phyloP scores from a whole-genome alignment of 768 basidiomycete species.

The Sporobolomyces roseus region DNA sequence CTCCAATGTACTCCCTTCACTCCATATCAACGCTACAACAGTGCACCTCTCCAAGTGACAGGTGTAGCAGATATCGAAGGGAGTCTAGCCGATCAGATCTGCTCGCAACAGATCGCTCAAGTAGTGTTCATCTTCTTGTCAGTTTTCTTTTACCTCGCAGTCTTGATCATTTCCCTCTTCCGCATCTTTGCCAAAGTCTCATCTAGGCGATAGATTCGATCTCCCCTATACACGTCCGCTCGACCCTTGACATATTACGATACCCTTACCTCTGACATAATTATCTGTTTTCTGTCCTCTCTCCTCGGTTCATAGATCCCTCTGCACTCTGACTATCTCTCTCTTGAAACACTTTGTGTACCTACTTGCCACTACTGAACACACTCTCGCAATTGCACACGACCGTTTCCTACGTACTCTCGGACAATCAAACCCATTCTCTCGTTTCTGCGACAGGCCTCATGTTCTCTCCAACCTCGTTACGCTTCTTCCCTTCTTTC shows the following conservation, averaged over 20 bases:
- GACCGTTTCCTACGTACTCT: too few relatives aligned
- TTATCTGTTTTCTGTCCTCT: too few relatives aligned
- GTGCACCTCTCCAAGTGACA: constrained; percentile 20
- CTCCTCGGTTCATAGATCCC: neutral
- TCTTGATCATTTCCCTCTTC: constrained; percentile 43
- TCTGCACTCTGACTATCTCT: neutral
- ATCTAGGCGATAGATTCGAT: too few relatives aligned
- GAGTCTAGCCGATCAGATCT: constrained; percentile 55
- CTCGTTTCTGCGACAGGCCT: neutral
- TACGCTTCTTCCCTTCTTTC: neutral
- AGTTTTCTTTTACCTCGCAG: constrained; percentile 70
- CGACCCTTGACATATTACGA: too few relatives aligned
- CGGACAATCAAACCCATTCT: neutral
- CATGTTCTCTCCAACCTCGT: neutral
- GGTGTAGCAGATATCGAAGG: constrained; percentile 39
- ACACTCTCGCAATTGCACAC: constrained; percentile 1
- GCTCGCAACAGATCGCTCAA: constrained; percentile 70
- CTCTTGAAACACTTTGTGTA: neutral
- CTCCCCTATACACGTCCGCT: too few relatives aligned
- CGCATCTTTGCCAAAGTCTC: constrained; percentile 40
- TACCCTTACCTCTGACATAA: too few relatives aligned
- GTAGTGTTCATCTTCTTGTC: constrained; percentile 74
- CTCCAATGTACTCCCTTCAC: constrained; percentile 65
- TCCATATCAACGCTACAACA: constrained; percentile 44
- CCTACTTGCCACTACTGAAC: neutral